A percentile compares a stretch with the other conserved stretches of the same genome.
Evolutionary conservation across 2,329 filamentous ascomycete genomes (phyloP).

Genomic region (Penicillium olsonii): DNA sequence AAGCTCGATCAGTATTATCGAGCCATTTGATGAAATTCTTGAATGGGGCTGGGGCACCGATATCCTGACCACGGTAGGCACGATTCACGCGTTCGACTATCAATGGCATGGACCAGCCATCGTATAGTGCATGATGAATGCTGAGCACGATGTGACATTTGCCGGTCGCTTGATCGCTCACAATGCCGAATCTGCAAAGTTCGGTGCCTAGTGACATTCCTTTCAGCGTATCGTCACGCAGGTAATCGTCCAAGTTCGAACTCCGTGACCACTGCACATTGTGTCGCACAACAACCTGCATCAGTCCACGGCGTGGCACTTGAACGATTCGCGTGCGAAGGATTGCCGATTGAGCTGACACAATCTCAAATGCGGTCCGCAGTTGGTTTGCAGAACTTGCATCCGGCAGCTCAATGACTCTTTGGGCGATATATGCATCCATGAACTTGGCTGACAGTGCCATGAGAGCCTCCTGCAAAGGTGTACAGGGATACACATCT

Average conservation of each 20-base stretch:
- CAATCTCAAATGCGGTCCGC: slow-evolving; percentile 32
- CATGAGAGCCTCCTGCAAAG: slow-evolving; percentile 37
- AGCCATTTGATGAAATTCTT: slow-evolving; percentile 56
- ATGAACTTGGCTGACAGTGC: slow-evolving; percentile 38
- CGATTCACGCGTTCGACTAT: slow-evolving; percentile 33
- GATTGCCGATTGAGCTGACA: slow-evolving; percentile 36
- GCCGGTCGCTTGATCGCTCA: not conserved
- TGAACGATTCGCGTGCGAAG: slow-evolving; percentile 41
- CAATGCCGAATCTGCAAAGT: slow-evolving; percentile 1
- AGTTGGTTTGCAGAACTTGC: slow-evolving; percentile 31
- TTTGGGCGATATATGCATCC: slow-evolving; percentile 43
- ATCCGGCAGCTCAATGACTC: slow-evolving; percentile 32
- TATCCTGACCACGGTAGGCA: slow-evolving; percentile 20
- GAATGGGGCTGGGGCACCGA: slow-evolving; percentile 34
- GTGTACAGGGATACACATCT: slow-evolving; percentile 32
- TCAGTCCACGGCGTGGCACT: slow-evolving; percentile 11
- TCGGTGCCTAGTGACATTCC: slow-evolving; percentile 3
- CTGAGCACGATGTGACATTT: slow-evolving; percentile 20
- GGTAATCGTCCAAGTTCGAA: not conserved
- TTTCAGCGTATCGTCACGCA: not conserved
- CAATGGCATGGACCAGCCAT: slow-evolving; percentile 40
- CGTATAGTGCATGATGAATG: slow-evolving; percentile 44
- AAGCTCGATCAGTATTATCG: slow-evolving; percentile 37
- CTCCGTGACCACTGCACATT: not conserved
- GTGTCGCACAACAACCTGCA: slow-evolving; percentile 27